These are phyloP conservation scores for Phialemoniopsis sp. DNA, from an alignment of 2,329 filamentous ascomycete species.

Conservation along the genomic window DNA sequence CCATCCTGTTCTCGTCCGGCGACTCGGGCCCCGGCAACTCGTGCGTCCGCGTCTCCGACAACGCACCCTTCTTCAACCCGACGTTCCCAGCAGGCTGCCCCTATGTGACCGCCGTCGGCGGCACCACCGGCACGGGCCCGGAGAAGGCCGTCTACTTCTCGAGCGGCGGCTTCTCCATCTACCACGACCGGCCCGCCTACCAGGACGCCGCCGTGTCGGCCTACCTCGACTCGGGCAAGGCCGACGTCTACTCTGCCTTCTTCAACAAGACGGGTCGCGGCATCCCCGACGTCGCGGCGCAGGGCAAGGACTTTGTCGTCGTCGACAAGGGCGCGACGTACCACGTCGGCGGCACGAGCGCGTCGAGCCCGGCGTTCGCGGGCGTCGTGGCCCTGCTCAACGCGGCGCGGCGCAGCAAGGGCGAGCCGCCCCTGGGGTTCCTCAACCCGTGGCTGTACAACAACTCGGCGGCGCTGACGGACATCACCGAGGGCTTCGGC, in stretches of 20 bases:
- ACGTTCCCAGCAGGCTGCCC: constrained; percentile 26
- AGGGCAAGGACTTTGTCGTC: constrained; percentile 33
- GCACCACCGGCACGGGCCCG: constrained; percentile 34
- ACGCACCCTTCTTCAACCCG: constrained; percentile 31
- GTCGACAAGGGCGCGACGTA: constrained; percentile 14
- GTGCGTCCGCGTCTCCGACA: constrained; percentile 50
- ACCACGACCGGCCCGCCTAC: constrained; percentile 35
- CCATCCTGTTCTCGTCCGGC: constrained; percentile 56
- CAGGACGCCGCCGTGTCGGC: constrained; percentile 28
- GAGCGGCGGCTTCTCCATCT: constrained; percentile 42
- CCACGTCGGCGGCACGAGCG: constrained; percentile 23
- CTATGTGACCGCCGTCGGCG: constrained; percentile 51
- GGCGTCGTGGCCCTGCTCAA: constrained; percentile 37
- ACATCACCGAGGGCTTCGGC: constrained; percentile 20
- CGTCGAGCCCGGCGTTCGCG: constrained; percentile 33
- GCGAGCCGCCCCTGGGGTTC: constrained; percentile 33
- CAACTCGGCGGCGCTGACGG: constrained; percentile 15
- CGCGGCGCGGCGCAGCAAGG: constrained; percentile 30
- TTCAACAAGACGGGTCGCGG: constrained; percentile 40
- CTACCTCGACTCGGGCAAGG: constrained; percentile 32
- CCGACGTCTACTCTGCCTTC: constrained; percentile 33
- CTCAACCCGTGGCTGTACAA: constrained; percentile 36
- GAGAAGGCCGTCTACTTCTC: constrained; percentile 20
- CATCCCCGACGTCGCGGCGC: constrained; percentile 49
- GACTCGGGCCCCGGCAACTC: constrained; percentile 62